Conservation (phyloP, 148 eudicot genomes). For the Rhododendron ovatum region DNA sequence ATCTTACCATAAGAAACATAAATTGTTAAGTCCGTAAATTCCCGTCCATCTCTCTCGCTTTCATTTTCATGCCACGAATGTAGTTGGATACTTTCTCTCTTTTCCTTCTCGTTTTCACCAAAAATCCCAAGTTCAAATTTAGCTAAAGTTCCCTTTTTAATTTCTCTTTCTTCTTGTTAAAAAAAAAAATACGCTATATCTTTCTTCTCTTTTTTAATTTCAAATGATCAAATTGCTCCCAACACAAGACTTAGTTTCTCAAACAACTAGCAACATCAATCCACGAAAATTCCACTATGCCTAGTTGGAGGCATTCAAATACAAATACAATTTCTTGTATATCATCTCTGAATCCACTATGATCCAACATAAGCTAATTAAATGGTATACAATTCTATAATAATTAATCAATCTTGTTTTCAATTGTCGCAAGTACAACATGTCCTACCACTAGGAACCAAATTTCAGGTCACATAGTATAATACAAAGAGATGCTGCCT, state of each 20-base stretch:
- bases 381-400: not conserved
- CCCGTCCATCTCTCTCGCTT: too few relatives aligned
- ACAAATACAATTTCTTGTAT: not conserved
- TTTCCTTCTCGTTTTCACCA: not conserved
- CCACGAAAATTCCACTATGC: not conserved
- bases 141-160: not conserved
- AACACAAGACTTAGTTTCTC: not conserved
- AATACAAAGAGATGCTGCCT: not conserved
- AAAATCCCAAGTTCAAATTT: not conserved
- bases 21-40: too few relatives aligned
- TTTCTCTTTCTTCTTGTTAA: not conserved
- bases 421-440: not conserved
- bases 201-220: not conserved
- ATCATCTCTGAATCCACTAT: not conserved
- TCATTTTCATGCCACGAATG: too few relatives aligned
- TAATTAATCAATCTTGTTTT: not conserved
- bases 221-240: not conserved
- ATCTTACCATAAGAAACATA: too few relatives aligned
- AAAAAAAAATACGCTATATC: too few relatives aligned
- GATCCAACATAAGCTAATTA: not conserved
- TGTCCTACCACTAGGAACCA: not conserved
- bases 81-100: too few relatives aligned
- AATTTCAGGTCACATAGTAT: too few relatives aligned
- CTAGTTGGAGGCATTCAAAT: not conserved
- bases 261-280: not conserved